Evolutionary conservation across 2,329 filamentous ascomycete species (phyloP).

Genomic region (Penicillium sp.): DNA sequence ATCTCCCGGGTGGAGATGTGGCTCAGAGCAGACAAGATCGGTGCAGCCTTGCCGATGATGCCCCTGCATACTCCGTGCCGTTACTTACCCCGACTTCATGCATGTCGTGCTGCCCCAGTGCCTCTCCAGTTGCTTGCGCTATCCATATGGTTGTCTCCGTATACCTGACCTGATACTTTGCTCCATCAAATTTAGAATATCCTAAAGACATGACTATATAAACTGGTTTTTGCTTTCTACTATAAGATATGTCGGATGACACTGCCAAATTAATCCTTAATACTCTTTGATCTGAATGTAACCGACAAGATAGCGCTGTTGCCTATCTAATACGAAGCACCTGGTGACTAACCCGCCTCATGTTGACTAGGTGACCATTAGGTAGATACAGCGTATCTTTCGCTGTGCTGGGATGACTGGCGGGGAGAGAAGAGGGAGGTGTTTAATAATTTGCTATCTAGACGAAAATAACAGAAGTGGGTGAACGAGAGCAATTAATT

Average conservation of each 20-base stretch:
- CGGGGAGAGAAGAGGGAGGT: conserved; percentile 9
- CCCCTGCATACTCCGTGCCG: conserved; percentile 19
- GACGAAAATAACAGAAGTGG: not conserved
- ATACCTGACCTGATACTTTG: not conserved
- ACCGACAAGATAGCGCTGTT: not conserved
- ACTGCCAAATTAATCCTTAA: conserved; percentile 10
- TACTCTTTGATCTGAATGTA: conserved; percentile 10
- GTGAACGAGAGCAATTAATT: not conserved
- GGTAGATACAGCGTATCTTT: conserved; percentile 15
- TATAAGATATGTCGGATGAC: conserved; percentile 14
- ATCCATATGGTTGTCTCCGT: not conserved
- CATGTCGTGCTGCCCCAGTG: conserved; percentile 9
- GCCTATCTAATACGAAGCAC: not conserved
- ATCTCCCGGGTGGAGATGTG: not conserved
- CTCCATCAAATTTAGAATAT: not conserved
- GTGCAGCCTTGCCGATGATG: conserved; percentile 21
- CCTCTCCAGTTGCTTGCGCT: not conserved
- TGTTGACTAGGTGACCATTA: too few relatives aligned
- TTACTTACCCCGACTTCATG: conserved; percentile 12
- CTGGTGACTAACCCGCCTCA: too few relatives aligned
- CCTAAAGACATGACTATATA: not conserved
- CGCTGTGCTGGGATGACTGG: conserved; percentile 17
- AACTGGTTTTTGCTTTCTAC: conserved; percentile 10
- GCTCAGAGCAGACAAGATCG: conserved; percentile 12
- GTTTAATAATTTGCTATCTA: conserved; percentile 6